Evolutionary conservation across 768 basidiomycete genomes (phyloP).

Genomic region (Hemileccinum rubropunctum): DNA sequence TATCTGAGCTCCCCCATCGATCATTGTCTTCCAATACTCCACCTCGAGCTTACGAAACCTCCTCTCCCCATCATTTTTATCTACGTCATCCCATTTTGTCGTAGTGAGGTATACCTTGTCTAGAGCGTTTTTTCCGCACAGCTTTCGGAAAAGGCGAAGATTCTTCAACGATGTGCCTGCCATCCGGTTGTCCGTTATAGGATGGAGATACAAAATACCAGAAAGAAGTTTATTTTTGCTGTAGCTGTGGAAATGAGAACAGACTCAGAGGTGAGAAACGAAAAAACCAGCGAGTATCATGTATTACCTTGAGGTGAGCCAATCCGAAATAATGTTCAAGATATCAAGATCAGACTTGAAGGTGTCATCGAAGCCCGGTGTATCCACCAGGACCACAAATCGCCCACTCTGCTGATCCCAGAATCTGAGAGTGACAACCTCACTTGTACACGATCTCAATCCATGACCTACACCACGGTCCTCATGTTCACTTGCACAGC

Average conservation of each 20-base stretch:
- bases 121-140: conserved; percentile 30
- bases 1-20: conserved; percentile 8
- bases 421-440: conserved; percentile 4
- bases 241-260: conserved; percentile 4
- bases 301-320: neutral
- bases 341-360: conserved; percentile 9
- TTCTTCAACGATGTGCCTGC: conserved; percentile 32
- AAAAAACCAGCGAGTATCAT: too few species aligned
- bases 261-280: neutral
- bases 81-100: conserved; percentile 36
- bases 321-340: neutral
- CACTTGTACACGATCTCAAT: conserved; percentile 3
- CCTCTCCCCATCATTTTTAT: conserved; percentile 14
- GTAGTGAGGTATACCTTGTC: conserved; percentile 34
- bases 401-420: neutral
- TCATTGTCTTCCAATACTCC: conserved; percentile 5
- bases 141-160: conserved; percentile 29
- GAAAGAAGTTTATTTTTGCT: conserved; percentile 17
- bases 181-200: conserved; percentile 39
- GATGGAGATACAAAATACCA: conserved; percentile 41
- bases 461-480: conserved; percentile 3
- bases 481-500: neutral
- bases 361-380: conserved; percentile 23
- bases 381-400: conserved; percentile 21
- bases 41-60: conserved; percentile 5